These are phyloP conservation scores for Chaetomium globosum DNA, from an alignment of 2,329 filamentous ascomycete species.

Conservation along the genomic window DNA sequence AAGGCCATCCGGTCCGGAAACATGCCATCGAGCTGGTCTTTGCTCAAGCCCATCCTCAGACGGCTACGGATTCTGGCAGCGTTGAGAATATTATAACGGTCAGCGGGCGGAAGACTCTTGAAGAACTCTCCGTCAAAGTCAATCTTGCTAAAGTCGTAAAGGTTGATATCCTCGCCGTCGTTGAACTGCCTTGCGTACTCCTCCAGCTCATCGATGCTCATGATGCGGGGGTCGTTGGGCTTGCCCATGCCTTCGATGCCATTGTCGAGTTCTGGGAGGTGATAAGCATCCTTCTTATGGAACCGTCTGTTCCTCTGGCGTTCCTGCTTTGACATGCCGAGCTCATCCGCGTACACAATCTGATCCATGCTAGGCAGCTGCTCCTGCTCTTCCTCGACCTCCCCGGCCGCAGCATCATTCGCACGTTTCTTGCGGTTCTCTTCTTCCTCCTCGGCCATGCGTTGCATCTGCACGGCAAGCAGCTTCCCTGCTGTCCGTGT, in stretches of 20 bases:
- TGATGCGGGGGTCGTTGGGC: slow-evolving; percentile 89
- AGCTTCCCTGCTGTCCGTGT: slow-evolving; percentile 87
- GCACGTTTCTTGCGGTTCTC: slow-evolving; percentile 58
- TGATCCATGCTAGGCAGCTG: slow-evolving; percentile 67
- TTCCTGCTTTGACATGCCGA: slow-evolving; percentile 77
- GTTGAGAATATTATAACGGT: slow-evolving; percentile 97
- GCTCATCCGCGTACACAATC: slow-evolving; percentile 88
- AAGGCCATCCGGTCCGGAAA: slow-evolving; percentile 98
- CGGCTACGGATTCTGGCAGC: slow-evolving; percentile 85
- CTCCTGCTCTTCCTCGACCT: slow-evolving; percentile 62
- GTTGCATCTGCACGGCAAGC: slow-evolving; percentile 91
- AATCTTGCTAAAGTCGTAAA: slow-evolving; percentile 98
- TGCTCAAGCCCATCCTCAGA: slow-evolving; percentile 91
- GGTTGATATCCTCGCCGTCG: slow-evolving; percentile 82
- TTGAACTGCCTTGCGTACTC: slow-evolving; percentile 93
- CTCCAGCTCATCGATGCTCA: slow-evolving; percentile 92
- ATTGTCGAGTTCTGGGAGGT: slow-evolving; percentile 80
- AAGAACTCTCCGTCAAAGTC: slow-evolving; percentile 98
- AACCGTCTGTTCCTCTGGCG: slow-evolving; percentile 75
- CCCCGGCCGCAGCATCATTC: slow-evolving; percentile 45
- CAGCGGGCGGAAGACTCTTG: slow-evolving; percentile 80
- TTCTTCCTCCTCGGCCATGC: slow-evolving; percentile 82
- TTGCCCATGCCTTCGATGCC: slow-evolving; percentile 83
- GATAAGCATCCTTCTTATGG: slow-evolving; percentile 90
- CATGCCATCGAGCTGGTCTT: slow-evolving; percentile 94